Percentiles rank a stretch among this genome's conserved stretches.
phyloP scores from a whole-genome alignment of 805 yeast genomes.

The Lipomyces orientalis region DNA sequence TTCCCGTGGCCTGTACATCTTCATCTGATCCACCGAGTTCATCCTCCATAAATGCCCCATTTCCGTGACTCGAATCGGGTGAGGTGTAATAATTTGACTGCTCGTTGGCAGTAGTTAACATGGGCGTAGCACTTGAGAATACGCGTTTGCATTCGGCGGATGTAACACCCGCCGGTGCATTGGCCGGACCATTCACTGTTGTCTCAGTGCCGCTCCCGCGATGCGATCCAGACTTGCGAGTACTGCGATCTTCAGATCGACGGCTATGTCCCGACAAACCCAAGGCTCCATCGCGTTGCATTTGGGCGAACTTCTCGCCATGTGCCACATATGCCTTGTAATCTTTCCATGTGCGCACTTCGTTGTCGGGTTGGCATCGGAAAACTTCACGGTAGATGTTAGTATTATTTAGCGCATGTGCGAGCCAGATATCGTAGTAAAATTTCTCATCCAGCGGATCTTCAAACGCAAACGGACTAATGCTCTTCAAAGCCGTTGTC shows the following conservation, averaged over 20 bases:
- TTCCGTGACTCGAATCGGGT: neutral
- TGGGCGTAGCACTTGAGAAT: neutral
- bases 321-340: slow-evolving; percentile 57
- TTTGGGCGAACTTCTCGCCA: slow-evolving; percentile 45
- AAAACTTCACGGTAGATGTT: slow-evolving; percentile 80
- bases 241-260: neutral
- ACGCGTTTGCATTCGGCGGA: neutral
- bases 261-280: neutral
- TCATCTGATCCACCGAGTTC: neutral
- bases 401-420: slow-evolving; percentile 83
- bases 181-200: neutral
- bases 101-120: neutral
- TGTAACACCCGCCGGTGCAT: neutral
- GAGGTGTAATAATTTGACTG: neutral
- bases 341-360: slow-evolving; percentile 87
- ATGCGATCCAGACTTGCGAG: neutral
- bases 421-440: slow-evolving; percentile 84
- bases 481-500: slow-evolving; percentile 51
- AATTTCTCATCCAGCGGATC: slow-evolving; percentile 87
- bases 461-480: slow-evolving; percentile 86
- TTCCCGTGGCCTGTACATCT: neutral
- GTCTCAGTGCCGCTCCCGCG: neutral
- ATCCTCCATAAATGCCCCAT: neutral
- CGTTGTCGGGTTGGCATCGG: slow-evolving; percentile 93
- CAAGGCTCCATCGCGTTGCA: slow-evolving; percentile 15